phyloP scores from a whole-genome alignment of 257 asterid genomes.

The Apocynum venetum region DNA sequence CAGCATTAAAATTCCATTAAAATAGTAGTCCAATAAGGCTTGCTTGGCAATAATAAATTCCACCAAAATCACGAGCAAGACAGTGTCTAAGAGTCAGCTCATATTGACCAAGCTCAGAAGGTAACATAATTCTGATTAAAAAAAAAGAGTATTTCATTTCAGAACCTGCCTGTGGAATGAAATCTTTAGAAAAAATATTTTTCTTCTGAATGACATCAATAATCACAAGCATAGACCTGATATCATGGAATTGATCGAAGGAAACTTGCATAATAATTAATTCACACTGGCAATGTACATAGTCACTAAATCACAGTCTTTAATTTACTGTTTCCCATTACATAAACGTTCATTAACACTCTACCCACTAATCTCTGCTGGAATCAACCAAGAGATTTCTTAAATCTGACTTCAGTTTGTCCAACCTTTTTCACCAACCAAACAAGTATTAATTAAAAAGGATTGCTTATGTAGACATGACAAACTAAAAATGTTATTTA shows the following conservation, averaged over 20 bases:
- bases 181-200: background rate
- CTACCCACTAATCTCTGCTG: background rate
- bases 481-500: background rate
- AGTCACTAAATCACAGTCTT: background rate
- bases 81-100: background rate
- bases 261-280: background rate
- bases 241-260: background rate
- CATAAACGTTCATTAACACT: background rate
- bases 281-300: background rate
- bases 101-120: background rate
- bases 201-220: background rate
- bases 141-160: background rate
- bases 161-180: background rate
- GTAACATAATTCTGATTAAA: background rate
- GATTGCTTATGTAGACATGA: background rate
- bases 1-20: background rate
- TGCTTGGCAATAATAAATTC: background rate
- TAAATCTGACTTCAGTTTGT: background rate
- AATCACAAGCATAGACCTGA: too few relatives aligned
- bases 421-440: background rate
- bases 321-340: background rate
- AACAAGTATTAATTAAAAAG: background rate
- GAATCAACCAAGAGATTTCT: background rate
- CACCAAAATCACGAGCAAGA: background rate
- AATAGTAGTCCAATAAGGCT: background rate